phyloP scores from a whole-genome alignment of 2,329 filamentous ascomycete species.

The Xylaria sp. region DNA sequence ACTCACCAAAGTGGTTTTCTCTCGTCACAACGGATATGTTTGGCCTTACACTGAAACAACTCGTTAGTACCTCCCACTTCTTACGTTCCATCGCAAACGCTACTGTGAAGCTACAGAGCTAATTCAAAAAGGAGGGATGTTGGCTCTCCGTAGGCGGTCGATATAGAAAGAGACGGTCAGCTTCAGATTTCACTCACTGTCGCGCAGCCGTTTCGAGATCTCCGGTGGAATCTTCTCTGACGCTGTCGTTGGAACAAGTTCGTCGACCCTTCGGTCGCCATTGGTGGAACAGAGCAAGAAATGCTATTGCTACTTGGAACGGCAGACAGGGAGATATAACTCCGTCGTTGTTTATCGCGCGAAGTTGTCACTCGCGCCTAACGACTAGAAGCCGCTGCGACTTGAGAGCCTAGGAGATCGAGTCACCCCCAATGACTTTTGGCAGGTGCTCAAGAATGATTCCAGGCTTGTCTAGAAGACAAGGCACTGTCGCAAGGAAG shows the following conservation, averaged over 20 bases:
- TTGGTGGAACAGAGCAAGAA: conserved; percentile 9
- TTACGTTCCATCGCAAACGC: conserved; percentile 13
- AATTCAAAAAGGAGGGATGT: background rate
- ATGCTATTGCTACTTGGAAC: conserved; percentile 10
- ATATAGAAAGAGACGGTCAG: conserved; percentile 8
- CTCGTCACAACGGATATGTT: conserved; percentile 61
- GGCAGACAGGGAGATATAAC: background rate
- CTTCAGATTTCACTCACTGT: conserved; percentile 38
- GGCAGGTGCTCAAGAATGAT: conserved; percentile 11
- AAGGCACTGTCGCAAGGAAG: conserved; percentile 17
- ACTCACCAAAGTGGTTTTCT: conserved; percentile 58
- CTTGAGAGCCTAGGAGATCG: conserved; percentile 9
- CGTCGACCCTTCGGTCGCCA: conserved; percentile 39
- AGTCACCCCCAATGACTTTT: conserved; percentile 3
- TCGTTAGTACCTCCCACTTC: conserved; percentile 27
- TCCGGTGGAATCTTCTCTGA: conserved; percentile 51
- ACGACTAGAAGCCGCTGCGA: background rate
- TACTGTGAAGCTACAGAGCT: background rate
- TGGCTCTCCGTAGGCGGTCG: background rate
- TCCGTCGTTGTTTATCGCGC: conserved; percentile 22
- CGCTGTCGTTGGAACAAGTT: conserved; percentile 46
- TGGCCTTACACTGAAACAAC: conserved; percentile 49
- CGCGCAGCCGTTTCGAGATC: conserved; percentile 49
- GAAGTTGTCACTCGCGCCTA: conserved; percentile 10
- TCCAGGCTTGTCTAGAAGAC: conserved; percentile 9